Conservation (phyloP, 768 basidiomycete genomes). For the Auricularia sp. region DNA sequence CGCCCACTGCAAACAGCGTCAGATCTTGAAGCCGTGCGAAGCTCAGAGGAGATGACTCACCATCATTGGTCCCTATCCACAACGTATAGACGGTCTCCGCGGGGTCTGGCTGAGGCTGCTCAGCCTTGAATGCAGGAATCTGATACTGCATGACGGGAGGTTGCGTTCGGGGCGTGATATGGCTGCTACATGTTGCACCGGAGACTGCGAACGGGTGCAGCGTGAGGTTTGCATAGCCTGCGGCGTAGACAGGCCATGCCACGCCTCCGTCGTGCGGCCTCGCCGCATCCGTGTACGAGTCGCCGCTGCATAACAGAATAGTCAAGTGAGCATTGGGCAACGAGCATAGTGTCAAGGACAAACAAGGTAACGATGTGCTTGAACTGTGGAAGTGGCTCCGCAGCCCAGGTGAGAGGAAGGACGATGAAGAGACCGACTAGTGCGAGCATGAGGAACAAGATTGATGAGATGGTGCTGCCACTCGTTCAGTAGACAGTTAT, state of each 20-base stretch:
- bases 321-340: neutral
- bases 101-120: slow-evolving; percentile 25
- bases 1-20: slow-evolving; percentile 6
- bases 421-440: too few relatives aligned
- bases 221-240: slow-evolving; percentile 18
- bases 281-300: slow-evolving; percentile 52
- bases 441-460: too few relatives aligned
- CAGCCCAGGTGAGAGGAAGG: too few relatives aligned
- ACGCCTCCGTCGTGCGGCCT: slow-evolving; percentile 19
- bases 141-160: slow-evolving; percentile 51
- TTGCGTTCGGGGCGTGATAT: slow-evolving; percentile 21
- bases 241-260: neutral
- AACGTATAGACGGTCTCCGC: slow-evolving; percentile 50
- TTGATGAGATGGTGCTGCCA: too few relatives aligned
- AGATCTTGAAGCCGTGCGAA: neutral
- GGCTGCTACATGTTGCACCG: slow-evolving; percentile 57
- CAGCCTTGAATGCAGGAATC: slow-evolving; percentile 38
- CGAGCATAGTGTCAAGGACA: neutral
- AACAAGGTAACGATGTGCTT: too few relatives aligned
- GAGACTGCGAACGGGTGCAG: slow-evolving; percentile 38
- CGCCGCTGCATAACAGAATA: slow-evolving; percentile 26
- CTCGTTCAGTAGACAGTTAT: too few relatives aligned
- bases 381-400: too few relatives aligned
- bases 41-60: neutral
- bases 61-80: slow-evolving; percentile 57